Percentiles rank a stretch among this genome's conserved stretches.
phyloP scores from a whole-genome alignment of 148 eudicot genomes.

The Suaeda aralocaspica region DNA sequence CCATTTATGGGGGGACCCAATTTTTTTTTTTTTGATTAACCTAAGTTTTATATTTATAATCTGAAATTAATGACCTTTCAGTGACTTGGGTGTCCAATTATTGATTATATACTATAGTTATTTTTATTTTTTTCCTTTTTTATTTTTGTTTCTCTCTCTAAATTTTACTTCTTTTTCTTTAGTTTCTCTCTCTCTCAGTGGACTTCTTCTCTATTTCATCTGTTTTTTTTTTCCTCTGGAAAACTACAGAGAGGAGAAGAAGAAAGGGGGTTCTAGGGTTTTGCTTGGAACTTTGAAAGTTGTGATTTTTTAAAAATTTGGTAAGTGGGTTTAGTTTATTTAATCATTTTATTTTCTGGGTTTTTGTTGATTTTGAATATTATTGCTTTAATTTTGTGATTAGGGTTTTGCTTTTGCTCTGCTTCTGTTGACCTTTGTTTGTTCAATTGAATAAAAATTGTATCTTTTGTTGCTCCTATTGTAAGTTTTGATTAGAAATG shows the following conservation, averaged over 20 bases:
- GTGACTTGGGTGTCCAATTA: conserved; percentile 27
- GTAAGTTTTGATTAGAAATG: conserved; percentile 15
- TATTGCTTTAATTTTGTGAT: conserved; percentile 10
- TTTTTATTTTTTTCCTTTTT: no score
- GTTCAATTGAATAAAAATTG: background rate
- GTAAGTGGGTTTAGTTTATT: conserved; percentile 11
- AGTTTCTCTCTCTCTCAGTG: conserved; percentile 25
- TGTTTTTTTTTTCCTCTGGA: conserved; percentile 11
- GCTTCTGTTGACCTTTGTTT: conserved; percentile 23
- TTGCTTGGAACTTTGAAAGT: conserved; percentile 12
- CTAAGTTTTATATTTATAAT: background rate
- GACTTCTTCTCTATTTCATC: conserved; percentile 31
- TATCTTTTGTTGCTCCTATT: conserved; percentile 10
- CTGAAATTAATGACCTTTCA: conserved; percentile 12
- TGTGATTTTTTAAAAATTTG: conserved; percentile 5
- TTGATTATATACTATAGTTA: conserved; percentile 26
- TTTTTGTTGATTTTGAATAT: background rate
- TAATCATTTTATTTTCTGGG: conserved; percentile 15
- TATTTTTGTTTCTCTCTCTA: conserved; percentile 3
- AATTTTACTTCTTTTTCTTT: background rate
- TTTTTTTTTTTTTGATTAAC: background rate
- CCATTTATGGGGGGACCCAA: conserved; percentile 16
- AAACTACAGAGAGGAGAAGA: conserved; percentile 18
- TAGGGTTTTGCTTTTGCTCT: conserved; percentile 22
- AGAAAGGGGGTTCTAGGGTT: conserved; percentile 33